These are phyloP conservation scores for Alternaria rosae DNA, from an alignment of 2,329 filamentous ascomycete species.

Conservation along the genomic window DNA sequence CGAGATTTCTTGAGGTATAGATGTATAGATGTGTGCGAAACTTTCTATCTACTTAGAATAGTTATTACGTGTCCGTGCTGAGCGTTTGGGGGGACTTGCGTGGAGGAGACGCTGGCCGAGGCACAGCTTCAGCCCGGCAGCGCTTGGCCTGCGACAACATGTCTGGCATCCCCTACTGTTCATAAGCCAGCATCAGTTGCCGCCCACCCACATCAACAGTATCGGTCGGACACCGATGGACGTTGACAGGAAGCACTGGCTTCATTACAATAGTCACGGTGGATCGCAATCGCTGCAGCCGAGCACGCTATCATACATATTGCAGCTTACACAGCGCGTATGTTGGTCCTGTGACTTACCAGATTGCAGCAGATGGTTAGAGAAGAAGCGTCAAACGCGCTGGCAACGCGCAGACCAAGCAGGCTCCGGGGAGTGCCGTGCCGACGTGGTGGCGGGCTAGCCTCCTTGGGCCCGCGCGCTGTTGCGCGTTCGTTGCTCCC, in stretches of 20 bases:
- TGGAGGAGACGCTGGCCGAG: too few species aligned
- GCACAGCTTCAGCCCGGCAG: too few species aligned
- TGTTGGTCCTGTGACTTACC: not conserved
- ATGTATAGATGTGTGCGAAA: not conserved
- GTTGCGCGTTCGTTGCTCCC: not conserved
- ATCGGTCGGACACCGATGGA: not conserved
- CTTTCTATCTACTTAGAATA: not conserved
- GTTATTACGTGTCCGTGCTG: not conserved
- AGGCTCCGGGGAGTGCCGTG: not conserved
- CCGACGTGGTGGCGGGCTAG: not conserved
- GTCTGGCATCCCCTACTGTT: not conserved
- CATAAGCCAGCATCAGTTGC: not conserved
- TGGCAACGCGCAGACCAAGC: too few species aligned
- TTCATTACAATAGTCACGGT: not conserved
- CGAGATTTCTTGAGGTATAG: constrained; percentile 1
- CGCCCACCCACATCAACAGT: not conserved
- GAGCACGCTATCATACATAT: not conserved
- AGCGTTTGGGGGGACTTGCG: too few species aligned
- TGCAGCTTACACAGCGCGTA: not conserved
- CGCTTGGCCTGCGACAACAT: not conserved
- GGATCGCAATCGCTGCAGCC: not conserved
- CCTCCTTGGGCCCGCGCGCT: not conserved
- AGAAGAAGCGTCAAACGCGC: too few species aligned
- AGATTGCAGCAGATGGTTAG: not conserved
- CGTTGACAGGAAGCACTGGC: not conserved